Evolutionary conservation across 1,284 basidiomycete species (phyloP).

Genomic region (Pascua guehoae): DNA sequence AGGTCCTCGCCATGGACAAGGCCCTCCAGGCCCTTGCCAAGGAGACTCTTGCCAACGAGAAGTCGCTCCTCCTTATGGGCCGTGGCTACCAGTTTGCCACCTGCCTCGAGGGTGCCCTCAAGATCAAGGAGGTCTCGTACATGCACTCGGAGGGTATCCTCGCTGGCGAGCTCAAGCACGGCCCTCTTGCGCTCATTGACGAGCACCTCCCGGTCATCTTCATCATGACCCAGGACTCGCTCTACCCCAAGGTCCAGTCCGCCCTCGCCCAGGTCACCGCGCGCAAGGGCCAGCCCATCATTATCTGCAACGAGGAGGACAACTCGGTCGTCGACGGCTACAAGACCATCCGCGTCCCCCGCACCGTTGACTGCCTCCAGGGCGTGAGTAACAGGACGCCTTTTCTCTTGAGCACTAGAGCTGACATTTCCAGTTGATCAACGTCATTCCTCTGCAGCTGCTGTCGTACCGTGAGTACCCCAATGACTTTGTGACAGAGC

Average conservation of each 20-base stretch:
- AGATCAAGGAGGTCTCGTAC: conserved; percentile 97
- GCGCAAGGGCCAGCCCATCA: conserved; percentile 91
- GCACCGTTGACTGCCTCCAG: conserved; percentile 92
- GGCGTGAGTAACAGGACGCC: conserved; percentile 50
- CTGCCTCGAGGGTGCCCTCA: conserved; percentile 95
- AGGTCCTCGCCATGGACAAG: conserved; percentile 77
- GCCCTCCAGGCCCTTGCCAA: conserved; percentile 77
- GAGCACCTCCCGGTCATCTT: conserved; percentile 98
- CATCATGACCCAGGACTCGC: conserved; percentile 97
- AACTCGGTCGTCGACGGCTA: conserved; percentile 65
- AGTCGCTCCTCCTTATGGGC: conserved; percentile 94
- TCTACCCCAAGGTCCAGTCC: conserved; percentile 90
- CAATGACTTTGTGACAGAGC: no score
- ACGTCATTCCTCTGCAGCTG: conserved; percentile 89
- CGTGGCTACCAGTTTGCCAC: conserved; percentile 97
- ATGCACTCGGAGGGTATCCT: conserved; percentile 59
- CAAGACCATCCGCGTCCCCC: conserved; percentile 87
- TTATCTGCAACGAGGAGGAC: conserved; percentile 94
- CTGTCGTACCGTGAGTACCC: conserved; percentile 64
- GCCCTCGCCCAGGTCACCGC: conserved; percentile 96
- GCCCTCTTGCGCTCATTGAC: conserved; percentile 93
- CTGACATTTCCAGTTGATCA: not conserved
- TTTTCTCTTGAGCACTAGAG: conserved; percentile 63
- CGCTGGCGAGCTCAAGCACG: conserved; percentile 94
- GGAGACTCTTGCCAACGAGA: conserved; percentile 71